phyloP scores from a whole-genome alignment of 2,329 filamentous ascomycete genomes.

The Ilyonectria destructans region DNA sequence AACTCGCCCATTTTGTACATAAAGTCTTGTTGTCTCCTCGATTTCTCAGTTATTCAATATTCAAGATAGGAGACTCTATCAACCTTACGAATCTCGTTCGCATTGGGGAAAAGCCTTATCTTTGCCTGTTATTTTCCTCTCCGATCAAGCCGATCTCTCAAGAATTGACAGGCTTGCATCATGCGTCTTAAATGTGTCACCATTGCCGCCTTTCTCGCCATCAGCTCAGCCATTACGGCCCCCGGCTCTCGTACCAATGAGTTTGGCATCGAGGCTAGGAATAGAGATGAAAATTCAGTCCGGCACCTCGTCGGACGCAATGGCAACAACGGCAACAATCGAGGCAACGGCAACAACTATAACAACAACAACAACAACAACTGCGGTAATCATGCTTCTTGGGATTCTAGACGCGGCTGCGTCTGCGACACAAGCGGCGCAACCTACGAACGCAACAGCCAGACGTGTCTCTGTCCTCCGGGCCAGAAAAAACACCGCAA shows the following conservation, averaged over 20 bases:
- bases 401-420: too few relatives aligned
- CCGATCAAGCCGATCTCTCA: background rate
- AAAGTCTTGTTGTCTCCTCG: background rate
- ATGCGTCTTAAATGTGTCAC: conserved; percentile 6
- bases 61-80: too few relatives aligned
- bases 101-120: background rate
- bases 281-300: background rate
- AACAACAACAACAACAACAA: too few relatives aligned
- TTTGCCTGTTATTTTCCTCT: background rate
- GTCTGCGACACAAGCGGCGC: too few relatives aligned
- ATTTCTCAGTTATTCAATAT: background rate
- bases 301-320: background rate
- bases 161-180: background rate
- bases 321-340: background rate
- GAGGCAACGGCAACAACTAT: too few relatives aligned
- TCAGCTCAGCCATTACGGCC: background rate
- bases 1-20: background rate
- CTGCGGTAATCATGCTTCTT: too few relatives aligned
- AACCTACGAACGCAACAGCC: too few relatives aligned
- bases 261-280: background rate
- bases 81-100: too few relatives aligned
- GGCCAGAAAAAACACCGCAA: too few relatives aligned
- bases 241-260: background rate
- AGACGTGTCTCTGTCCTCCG: too few relatives aligned
- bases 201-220: background rate